These are phyloP conservation scores for Sporothrix curviconia DNA, from an alignment of 2,329 filamentous ascomycete species.

Conservation along the genomic window DNA sequence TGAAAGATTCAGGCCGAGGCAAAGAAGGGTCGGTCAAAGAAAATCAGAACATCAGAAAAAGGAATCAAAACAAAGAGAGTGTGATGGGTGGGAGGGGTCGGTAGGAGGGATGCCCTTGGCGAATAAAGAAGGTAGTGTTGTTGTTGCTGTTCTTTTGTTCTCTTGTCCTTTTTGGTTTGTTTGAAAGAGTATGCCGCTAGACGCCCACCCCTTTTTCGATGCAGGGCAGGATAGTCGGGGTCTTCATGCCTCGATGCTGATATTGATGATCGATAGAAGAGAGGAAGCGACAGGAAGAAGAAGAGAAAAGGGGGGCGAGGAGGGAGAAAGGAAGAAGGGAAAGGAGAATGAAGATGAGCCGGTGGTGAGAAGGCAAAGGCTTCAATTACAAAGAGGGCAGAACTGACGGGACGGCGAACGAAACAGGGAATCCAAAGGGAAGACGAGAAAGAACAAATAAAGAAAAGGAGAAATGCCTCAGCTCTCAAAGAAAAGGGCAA, in stretches of 20 bases:
- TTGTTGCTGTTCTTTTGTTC: not conserved
- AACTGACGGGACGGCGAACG: too few species aligned
- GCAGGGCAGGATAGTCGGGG: not conserved
- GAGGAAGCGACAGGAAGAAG: not conserved
- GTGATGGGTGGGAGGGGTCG: not conserved
- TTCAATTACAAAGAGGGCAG: not conserved
- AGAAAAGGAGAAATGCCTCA: not conserved
- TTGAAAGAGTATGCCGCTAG: not conserved
- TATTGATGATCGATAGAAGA: not conserved
- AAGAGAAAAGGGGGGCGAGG: not conserved
- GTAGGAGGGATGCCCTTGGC: too few species aligned
- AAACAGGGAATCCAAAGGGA: too few species aligned
- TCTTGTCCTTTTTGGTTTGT: not conserved
- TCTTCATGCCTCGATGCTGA: constrained; percentile 5
- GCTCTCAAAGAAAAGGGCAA: too few species aligned
- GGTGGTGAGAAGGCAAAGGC: not conserved
- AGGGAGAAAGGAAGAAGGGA: not conserved
- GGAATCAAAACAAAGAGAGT: not conserved
- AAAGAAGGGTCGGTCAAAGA: not conserved
- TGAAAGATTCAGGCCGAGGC: not conserved
- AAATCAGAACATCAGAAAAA: not conserved
- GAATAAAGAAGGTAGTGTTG: too few species aligned
- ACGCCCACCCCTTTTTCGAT: not conserved
- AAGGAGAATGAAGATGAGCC: not conserved
- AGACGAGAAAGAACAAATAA: not conserved